These are phyloP conservation scores for Arthrinium phaeospermum DNA, from an alignment of 2,329 filamentous ascomycete species.

Conservation along the genomic window DNA sequence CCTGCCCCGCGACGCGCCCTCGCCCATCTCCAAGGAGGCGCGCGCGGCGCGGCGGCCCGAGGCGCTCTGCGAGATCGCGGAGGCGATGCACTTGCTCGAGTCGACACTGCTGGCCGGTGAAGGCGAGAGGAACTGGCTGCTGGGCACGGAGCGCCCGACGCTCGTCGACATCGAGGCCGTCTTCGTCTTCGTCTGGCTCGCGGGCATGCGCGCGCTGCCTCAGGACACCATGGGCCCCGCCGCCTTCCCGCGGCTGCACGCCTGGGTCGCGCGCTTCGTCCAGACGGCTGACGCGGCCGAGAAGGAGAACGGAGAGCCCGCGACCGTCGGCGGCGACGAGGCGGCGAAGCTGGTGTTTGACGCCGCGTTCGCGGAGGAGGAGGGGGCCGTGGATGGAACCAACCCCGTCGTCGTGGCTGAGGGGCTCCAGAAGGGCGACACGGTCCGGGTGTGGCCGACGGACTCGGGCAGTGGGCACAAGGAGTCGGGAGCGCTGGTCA, in stretches of 20 bases:
- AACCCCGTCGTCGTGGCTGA: slow-evolving; percentile 55
- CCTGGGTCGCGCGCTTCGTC: slow-evolving; percentile 69
- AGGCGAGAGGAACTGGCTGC: slow-evolving; percentile 71
- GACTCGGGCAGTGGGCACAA: slow-evolving; percentile 66
- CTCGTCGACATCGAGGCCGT: slow-evolving; percentile 73
- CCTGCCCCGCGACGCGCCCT: slow-evolving; percentile 21
- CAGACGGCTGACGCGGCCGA: slow-evolving; percentile 50
- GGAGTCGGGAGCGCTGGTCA: slow-evolving; percentile 62
- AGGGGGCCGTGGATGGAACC: slow-evolving; percentile 48
- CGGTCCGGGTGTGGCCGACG: slow-evolving; percentile 64
- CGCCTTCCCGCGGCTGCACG: slow-evolving; percentile 64
- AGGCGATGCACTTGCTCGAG: slow-evolving; percentile 65
- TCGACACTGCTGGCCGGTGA: slow-evolving; percentile 66
- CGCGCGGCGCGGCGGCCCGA: slow-evolving; percentile 51
- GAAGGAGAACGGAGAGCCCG: slow-evolving; percentile 40
- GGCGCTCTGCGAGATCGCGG: slow-evolving; percentile 59
- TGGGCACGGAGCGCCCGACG: slow-evolving; percentile 55
- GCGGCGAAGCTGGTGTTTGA: slow-evolving; percentile 54
- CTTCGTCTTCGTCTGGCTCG: slow-evolving; percentile 72
- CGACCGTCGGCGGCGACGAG: slow-evolving; percentile 57
- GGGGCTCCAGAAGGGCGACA: slow-evolving; percentile 57
- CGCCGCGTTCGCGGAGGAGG: slow-evolving; percentile 52
- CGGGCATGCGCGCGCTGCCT: slow-evolving; percentile 60
- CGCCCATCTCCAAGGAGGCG: slow-evolving; percentile 33
- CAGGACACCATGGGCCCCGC: slow-evolving; percentile 54